Conservation (phyloP, 345 rosid species). For the Lepidium aucheri region DNA sequence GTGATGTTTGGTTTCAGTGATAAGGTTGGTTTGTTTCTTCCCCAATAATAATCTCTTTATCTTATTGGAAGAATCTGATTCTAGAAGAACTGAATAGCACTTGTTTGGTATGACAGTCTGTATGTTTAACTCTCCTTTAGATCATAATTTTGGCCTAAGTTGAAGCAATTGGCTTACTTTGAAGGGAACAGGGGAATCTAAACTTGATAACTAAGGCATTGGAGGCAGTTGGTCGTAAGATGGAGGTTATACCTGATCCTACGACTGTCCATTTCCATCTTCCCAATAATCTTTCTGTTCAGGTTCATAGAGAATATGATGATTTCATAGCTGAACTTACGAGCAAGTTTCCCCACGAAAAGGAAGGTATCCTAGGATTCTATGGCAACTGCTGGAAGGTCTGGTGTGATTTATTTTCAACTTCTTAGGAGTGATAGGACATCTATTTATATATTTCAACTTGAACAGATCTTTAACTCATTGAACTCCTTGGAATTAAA, state of each 20-base stretch:
- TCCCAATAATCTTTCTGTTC: constrained; percentile 66
- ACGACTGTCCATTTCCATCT: constrained; percentile 95
- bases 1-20: constrained; percentile 88
- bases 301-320: constrained; percentile 59
- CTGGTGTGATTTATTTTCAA: constrained; percentile 24
- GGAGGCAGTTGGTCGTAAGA: constrained; percentile 78
- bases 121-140: neutral
- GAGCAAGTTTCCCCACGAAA: constrained; percentile 71
- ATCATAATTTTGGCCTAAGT: neutral
- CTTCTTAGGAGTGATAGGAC: neutral
- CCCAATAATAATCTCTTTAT: neutral
- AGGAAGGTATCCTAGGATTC: constrained; percentile 78
- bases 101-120: neutral
- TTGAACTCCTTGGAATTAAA: constrained; percentile 84
- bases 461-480: constrained; percentile 68
- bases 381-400: constrained; percentile 94
- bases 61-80: no score
- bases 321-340: constrained; percentile 63
- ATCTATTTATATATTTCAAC: neutral
- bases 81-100: neutral
- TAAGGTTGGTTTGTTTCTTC: neutral
- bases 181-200: constrained; percentile 69
- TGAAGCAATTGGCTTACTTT: constrained; percentile 3
- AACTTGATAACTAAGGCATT: constrained; percentile 86
- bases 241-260: constrained; percentile 94